These are phyloP conservation scores for Geosmithia morbida DNA, from an alignment of 2,329 filamentous ascomycete genomes.

Conservation along the genomic window DNA sequence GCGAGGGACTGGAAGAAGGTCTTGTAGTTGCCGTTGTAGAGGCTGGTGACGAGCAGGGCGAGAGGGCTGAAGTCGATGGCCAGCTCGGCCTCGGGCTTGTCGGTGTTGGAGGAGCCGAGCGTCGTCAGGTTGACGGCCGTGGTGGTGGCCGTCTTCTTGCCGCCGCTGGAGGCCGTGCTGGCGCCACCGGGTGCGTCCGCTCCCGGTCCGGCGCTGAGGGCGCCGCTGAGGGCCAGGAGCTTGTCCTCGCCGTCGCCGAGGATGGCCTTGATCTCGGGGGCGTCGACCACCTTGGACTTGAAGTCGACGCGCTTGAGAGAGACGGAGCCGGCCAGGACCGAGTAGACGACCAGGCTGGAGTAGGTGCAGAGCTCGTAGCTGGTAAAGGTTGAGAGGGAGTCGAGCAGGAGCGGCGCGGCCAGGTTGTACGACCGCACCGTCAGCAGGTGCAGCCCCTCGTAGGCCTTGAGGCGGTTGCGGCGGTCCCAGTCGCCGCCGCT, in stretches of 20 bases:
- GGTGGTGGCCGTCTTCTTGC: constrained; percentile 30
- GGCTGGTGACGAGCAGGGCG: constrained; percentile 72
- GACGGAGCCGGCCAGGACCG: constrained; percentile 84
- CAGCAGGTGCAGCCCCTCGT: constrained; percentile 86
- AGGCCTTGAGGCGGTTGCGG: constrained; percentile 95
- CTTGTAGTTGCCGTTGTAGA: constrained; percentile 91
- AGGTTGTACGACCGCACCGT: constrained; percentile 83
- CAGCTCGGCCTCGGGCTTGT: constrained; percentile 64
- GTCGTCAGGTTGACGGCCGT: constrained; percentile 80
- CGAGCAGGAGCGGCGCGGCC: constrained; percentile 83
- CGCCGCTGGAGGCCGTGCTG: constrained; percentile 7
- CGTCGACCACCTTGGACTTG: constrained; percentile 97
- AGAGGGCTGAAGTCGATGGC: constrained; percentile 82
- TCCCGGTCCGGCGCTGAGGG: constrained; percentile 66
- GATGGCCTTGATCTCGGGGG: constrained; percentile 95
- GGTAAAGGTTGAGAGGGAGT: constrained; percentile 95
- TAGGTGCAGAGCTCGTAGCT: constrained; percentile 98
- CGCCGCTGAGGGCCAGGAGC: constrained; percentile 66
- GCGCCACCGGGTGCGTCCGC: constrained; percentile 46
- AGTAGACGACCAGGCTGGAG: constrained; percentile 86
- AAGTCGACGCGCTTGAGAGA: constrained; percentile 96
- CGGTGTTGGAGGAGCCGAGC: constrained; percentile 52
- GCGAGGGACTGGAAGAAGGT: constrained; percentile 85
- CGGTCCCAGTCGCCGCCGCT: constrained; percentile 97
- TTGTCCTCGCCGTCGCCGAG: constrained; percentile 83